These are phyloP conservation scores for Penicillium sp. DNA, from an alignment of 2,329 filamentous ascomycete genomes.

Conservation along the genomic window DNA sequence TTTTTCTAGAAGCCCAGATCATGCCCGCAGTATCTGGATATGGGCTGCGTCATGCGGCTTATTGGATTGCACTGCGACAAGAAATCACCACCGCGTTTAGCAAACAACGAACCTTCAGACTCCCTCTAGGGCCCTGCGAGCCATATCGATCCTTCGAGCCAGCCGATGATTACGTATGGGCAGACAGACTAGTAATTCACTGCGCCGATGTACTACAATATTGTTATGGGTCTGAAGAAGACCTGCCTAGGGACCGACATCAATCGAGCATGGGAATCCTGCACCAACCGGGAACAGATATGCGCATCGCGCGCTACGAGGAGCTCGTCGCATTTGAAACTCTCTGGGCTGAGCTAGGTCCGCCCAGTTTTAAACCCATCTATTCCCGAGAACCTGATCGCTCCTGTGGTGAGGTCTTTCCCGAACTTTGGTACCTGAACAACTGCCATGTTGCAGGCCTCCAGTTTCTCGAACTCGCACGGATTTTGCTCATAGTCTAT, in stretches of 20 bases:
- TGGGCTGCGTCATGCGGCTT: slow-evolving; percentile 45
- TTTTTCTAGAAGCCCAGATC: slow-evolving; percentile 36
- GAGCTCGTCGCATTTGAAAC: slow-evolving; percentile 47
- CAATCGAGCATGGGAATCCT: slow-evolving; percentile 20
- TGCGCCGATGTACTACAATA: slow-evolving; percentile 65
- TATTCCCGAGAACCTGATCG: slow-evolving; percentile 46
- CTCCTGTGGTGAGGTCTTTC: slow-evolving; percentile 49
- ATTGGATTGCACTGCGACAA: slow-evolving; percentile 52
- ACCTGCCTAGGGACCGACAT: neutral
- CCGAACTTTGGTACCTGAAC: slow-evolving; percentile 58
- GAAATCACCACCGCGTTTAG: slow-evolving; percentile 50
- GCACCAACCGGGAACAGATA: slow-evolving; percentile 7
- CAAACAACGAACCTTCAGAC: slow-evolving; percentile 40
- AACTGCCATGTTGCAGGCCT: slow-evolving; percentile 61
- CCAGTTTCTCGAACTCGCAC: slow-evolving; percentile 60
- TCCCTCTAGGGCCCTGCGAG: slow-evolving; percentile 40
- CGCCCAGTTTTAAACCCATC: slow-evolving; percentile 56
- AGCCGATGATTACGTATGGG: slow-evolving; percentile 35
- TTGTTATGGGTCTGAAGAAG: slow-evolving; percentile 51
- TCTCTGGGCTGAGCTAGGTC: slow-evolving; percentile 50
- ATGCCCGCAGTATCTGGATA: slow-evolving; percentile 15
- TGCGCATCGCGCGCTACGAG: slow-evolving; percentile 17
- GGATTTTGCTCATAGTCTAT: slow-evolving; percentile 57
- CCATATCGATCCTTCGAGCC: slow-evolving; percentile 36
- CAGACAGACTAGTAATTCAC: slow-evolving; percentile 58